Evolutionary conservation across 345 rosid genomes (phyloP).

Genomic region (Acer saccharum): DNA sequence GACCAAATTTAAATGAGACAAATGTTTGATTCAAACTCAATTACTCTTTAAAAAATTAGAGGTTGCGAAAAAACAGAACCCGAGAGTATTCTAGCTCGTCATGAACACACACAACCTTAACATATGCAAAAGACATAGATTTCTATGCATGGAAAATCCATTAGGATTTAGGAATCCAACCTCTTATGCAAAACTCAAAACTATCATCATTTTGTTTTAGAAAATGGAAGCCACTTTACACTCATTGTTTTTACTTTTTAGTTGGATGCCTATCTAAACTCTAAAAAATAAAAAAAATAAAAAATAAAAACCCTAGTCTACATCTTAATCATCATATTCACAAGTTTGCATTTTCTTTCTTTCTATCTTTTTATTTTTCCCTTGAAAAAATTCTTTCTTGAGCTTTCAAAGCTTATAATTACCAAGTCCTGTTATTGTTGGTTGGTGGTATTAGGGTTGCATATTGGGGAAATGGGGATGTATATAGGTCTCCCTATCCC

Average conservation of each 20-base stretch:
- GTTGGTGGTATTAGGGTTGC: too few species aligned
- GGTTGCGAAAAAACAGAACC: too few species aligned
- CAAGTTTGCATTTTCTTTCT: slow-evolving; percentile 17
- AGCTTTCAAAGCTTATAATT: slow-evolving; percentile 50
- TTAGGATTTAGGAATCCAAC: slow-evolving; percentile 41
- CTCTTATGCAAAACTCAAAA: slow-evolving; percentile 42
- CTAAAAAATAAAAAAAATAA: neutral
- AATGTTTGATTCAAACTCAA: too few species aligned
- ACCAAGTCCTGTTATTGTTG: slow-evolving; percentile 23
- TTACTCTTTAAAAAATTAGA: too few species aligned
- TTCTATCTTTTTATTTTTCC: neutral
- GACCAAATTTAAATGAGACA: too few species aligned
- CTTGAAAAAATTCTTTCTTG: slow-evolving; percentile 15
- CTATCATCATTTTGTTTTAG: slow-evolving; percentile 48
- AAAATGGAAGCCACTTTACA: slow-evolving; percentile 42
- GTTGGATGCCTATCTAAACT: slow-evolving; percentile 42
- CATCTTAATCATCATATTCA: slow-evolving; percentile 44
- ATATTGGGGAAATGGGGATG: too few species aligned
- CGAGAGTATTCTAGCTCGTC: too few species aligned
- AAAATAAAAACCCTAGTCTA: slow-evolving; percentile 35
- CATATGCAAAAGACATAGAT: slow-evolving; percentile 6
- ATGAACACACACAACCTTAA: neutral
- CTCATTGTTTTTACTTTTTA: slow-evolving; percentile 12
- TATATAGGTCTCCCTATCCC: too few species aligned
- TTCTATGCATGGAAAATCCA: slow-evolving; percentile 22